A percentile compares a stretch with the other conserved stretches of the same genome.
Evolutionary conservation across 768 basidiomycete genomes (phyloP).

Genomic region (Pleurotus citrinopileatus): DNA sequence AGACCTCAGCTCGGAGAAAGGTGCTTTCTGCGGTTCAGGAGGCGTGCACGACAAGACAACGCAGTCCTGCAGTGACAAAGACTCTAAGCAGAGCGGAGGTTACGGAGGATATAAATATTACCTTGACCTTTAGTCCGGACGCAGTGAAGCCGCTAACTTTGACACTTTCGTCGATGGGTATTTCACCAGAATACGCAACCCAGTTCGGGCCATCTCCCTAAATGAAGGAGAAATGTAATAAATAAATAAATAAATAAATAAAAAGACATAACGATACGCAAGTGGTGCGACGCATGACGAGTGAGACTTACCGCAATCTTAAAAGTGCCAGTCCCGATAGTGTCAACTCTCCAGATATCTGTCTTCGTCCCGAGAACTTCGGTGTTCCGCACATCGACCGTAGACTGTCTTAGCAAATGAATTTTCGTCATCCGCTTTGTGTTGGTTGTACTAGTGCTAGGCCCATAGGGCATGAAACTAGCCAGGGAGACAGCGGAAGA

Average conservation of each 20-base stretch:
- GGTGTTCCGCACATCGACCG: conserved; percentile 63
- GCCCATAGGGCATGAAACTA: conserved; percentile 58
- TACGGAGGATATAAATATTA: conserved; percentile 20
- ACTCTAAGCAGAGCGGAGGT: not conserved
- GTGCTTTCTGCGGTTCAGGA: conserved; percentile 48
- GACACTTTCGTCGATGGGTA: conserved; percentile 44
- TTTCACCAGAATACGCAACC: conserved; percentile 62
- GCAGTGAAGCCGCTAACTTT: conserved; percentile 64
- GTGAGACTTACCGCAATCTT: conserved; percentile 50
- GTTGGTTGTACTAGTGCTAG: conserved; percentile 32
- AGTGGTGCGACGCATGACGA: no score
- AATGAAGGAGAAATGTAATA: not conserved
- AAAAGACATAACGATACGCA: no score
- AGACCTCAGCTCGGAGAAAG: conserved; percentile 58
- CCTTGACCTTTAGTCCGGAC: conserved; percentile 62
- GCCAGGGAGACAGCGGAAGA: conserved; percentile 56
- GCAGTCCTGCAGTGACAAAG: conserved; percentile 49
- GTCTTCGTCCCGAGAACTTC: conserved; percentile 52
- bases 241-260: not conserved
- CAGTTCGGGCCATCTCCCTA: conserved; percentile 67
- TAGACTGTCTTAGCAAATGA: conserved; percentile 63
- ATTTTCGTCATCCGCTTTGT: conserved; percentile 44
- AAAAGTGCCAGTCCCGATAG: conserved; percentile 64
- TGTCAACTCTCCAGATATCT: conserved; percentile 68
- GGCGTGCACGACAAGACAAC: conserved; percentile 61